A percentile compares a stretch with the other conserved stretches of the same genome.
Conservation (phyloP, 1,284 basidiomycete genomes). For the Peniophora sp. region DNA sequence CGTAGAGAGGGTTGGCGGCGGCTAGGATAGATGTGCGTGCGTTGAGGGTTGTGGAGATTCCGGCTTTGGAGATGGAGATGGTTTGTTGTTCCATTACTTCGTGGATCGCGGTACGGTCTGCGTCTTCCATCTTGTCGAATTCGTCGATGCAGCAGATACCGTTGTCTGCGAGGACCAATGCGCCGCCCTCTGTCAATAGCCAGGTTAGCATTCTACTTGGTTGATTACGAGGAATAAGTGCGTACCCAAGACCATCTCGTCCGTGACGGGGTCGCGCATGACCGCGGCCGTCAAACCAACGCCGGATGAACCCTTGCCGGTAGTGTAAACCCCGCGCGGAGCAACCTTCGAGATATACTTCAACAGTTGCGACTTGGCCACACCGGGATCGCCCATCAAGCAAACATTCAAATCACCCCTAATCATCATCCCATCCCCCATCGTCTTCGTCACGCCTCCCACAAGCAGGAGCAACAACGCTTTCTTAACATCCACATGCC, state of each 20-base stretch:
- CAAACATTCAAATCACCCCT: conserved; percentile 97
- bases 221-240: conserved; percentile 11
- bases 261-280: conserved; percentile 98
- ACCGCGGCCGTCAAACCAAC: conserved; percentile 99
- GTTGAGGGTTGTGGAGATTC: conserved; percentile 97
- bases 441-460: conserved; percentile 91
- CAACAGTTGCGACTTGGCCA: conserved; percentile 95
- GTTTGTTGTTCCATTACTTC: conserved; percentile 99
- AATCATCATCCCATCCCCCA: conserved; percentile 98
- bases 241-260: conserved; percentile 97
- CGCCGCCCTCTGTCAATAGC: conserved; percentile 82
- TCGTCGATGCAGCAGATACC: conserved; percentile 99
- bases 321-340: conserved; percentile 96
- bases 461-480: conserved; percentile 91
- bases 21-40: conserved; percentile 98
- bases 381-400: conserved; percentile 99
- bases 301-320: conserved; percentile 95
- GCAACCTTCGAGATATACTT: conserved; percentile 99
- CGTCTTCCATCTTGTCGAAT: conserved; percentile 99
- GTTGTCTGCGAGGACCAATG: conserved; percentile 96
- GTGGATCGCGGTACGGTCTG: conserved; percentile 96
- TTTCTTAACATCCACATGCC: conserved; percentile 97
- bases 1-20: conserved; percentile 96
- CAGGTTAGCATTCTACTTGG: too few relatives aligned
- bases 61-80: conserved; percentile 98